These are phyloP conservation scores for Arxiozyma slooffiae DNA, from an alignment of 1,139 yeast genomes.

Conservation along the genomic window DNA sequence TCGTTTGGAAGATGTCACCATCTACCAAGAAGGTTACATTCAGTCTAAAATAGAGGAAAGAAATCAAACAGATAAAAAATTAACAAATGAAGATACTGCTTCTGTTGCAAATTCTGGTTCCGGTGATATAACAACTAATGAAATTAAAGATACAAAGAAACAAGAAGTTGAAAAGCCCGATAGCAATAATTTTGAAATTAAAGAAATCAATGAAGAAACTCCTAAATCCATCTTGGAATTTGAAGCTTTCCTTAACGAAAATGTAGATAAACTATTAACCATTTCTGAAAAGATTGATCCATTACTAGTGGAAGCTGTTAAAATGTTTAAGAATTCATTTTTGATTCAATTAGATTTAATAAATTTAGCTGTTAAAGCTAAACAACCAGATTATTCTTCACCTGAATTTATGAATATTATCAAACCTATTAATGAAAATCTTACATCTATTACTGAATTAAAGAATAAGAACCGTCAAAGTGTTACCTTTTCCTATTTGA, in stretches of 20 bases:
- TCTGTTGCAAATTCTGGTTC: conserved; percentile 9
- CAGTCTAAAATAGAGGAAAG: conserved; percentile 22
- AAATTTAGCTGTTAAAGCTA: conserved; percentile 47
- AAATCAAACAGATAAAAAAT: not conserved
- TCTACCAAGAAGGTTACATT: conserved; percentile 52
- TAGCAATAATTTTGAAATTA: conserved; percentile 21
- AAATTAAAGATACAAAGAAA: not conserved
- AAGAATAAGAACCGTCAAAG: conserved; percentile 71
- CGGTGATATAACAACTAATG: too few species aligned
- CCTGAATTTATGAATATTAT: conserved; percentile 49
- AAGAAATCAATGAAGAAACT: conserved; percentile 24
- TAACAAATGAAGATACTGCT: conserved; percentile 9
- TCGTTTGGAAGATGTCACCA: conserved; percentile 79
- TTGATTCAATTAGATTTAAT: conserved; percentile 50
- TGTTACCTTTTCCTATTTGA: conserved; percentile 57
- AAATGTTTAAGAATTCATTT: conserved; percentile 50
- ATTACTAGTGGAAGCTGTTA: conserved; percentile 51
- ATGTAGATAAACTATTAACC: conserved; percentile 51
- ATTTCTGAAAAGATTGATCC: conserved; percentile 54
- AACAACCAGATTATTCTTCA: conserved; percentile 53
- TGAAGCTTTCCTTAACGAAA: conserved; percentile 43
- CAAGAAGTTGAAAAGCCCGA: conserved; percentile 13
- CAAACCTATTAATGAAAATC: conserved; percentile 55
- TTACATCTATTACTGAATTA: conserved; percentile 48
- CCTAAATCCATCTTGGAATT: conserved; percentile 45